Percentiles rank a stretch among this genome's conserved stretches.
These are phyloP conservation scores for Rhizoctonia solani DNA, from an alignment of 1,284 basidiomycete genomes.

Conservation along the genomic window DNA sequence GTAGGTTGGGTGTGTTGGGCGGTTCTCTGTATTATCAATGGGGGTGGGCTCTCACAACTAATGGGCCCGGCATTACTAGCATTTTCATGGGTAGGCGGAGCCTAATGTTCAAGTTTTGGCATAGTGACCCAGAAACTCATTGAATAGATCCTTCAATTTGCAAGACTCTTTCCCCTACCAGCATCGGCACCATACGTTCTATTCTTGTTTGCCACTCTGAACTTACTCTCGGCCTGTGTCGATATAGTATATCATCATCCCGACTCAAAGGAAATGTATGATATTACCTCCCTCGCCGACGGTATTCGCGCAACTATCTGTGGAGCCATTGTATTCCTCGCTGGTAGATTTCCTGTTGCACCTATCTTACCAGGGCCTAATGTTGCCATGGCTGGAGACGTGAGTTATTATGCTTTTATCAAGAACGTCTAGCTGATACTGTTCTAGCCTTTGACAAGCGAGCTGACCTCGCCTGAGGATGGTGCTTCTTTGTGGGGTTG, in stretches of 20 bases:
- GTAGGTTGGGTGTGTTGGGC: slow-evolving; percentile 28
- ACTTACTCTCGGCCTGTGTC: slow-evolving; percentile 12
- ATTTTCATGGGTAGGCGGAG: slow-evolving; percentile 46
- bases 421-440: slow-evolving; percentile 16
- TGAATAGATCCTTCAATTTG: background rate
- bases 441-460: slow-evolving; percentile 51
- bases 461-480: slow-evolving; percentile 68
- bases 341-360: slow-evolving; percentile 29
- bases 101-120: slow-evolving; percentile 39
- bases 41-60: background rate
- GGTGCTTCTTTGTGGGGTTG: slow-evolving; percentile 75
- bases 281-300: slow-evolving; percentile 11
- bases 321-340: slow-evolving; percentile 44
- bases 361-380: slow-evolving; percentile 12
- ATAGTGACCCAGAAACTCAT: background rate
- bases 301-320: slow-evolving; percentile 14
- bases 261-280: slow-evolving; percentile 1
- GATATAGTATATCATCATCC: slow-evolving; percentile 12
- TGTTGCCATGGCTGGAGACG: slow-evolving; percentile 18
- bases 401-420: background rate
- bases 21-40: background rate
- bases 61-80: slow-evolving; percentile 1
- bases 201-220: slow-evolving; percentile 25
- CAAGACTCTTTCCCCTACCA: slow-evolving; percentile 1
- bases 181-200: slow-evolving; percentile 20